phyloP scores from a whole-genome alignment of 371 early-diverging fungal genomes.

The Polyrhizophydium stewartii region DNA sequence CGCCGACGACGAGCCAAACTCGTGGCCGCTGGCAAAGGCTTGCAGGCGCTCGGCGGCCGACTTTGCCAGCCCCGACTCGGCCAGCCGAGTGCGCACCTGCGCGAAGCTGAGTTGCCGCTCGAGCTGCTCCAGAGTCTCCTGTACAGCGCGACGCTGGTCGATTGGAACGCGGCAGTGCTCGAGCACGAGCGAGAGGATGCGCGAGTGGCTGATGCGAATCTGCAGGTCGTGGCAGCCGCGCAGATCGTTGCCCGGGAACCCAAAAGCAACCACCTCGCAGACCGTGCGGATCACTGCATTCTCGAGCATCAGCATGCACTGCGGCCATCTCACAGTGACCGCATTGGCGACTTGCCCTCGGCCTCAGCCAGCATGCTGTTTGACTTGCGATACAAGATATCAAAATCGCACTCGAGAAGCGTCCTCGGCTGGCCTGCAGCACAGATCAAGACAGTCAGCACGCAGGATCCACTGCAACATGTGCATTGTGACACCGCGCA shows the following conservation, averaged over 20 bases:
- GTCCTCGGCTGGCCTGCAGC: conserved; percentile 78
- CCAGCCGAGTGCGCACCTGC: conserved; percentile 23
- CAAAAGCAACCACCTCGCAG: conserved; percentile 74
- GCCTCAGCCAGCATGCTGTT: conserved; percentile 79
- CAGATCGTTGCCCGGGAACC: conserved; percentile 24
- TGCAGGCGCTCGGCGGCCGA: not conserved
- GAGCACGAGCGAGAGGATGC: conserved; percentile 23
- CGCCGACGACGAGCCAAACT: not conserved
- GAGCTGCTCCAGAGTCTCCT: conserved; percentile 35
- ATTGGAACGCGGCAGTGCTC: conserved; percentile 17
- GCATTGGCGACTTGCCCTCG: conserved; percentile 43
- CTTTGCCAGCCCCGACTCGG: not conserved
- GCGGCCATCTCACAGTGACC: not conserved
- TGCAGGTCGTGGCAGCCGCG: conserved; percentile 47
- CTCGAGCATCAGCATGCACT: not conserved
- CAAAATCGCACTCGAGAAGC: conserved; percentile 84
- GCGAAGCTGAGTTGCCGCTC: conserved; percentile 23
- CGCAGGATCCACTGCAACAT: conserved; percentile 1
- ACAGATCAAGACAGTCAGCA: not conserved
- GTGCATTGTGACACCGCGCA: not conserved
- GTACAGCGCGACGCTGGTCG: conserved; percentile 29
- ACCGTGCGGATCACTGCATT: conserved; percentile 68
- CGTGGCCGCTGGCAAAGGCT: not conserved
- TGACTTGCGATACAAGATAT: conserved; percentile 71
- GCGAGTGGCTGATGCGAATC: conserved; percentile 36